Evolutionary conservation across 768 basidiomycete species (phyloP).

Genomic region (Tricholoma saponaceum): DNA sequence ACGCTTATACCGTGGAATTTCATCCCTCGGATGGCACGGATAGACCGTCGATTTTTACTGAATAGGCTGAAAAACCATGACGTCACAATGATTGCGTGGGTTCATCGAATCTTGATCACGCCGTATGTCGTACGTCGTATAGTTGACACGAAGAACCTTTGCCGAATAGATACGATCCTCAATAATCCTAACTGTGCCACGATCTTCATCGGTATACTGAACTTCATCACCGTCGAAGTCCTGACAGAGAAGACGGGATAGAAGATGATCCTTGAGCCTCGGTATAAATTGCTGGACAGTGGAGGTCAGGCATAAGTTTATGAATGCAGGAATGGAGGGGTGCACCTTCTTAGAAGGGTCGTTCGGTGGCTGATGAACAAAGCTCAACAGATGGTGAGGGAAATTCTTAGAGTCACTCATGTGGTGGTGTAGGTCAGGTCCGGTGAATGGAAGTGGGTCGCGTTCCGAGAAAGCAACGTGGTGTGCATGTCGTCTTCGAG

Average conservation of each 20-base stretch:
- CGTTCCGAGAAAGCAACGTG: too few species aligned
- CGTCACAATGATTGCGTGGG: slow-evolving; percentile 23
- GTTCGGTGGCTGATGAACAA: neutral
- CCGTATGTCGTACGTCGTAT: too few species aligned
- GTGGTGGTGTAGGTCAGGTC: too few species aligned
- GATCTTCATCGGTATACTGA: slow-evolving; percentile 8
- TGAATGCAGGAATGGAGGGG: too few species aligned
- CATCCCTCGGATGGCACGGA: too few species aligned
- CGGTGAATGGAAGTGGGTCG: too few species aligned
- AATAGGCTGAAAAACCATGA: too few species aligned
- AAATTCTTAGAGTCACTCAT: too few species aligned
- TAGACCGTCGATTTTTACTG: too few species aligned
- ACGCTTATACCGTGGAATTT: too few species aligned
- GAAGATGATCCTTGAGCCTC: slow-evolving; percentile 19
- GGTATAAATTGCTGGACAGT: slow-evolving; percentile 21
- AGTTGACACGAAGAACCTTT: slow-evolving; percentile 26
- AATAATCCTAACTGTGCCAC: slow-evolving; percentile 11
- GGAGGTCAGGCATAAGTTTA: neutral
- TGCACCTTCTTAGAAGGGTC: neutral
- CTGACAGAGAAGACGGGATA: too few species aligned
- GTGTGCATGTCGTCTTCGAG: neutral
- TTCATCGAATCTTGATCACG: too few species aligned
- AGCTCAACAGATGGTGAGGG: neutral
- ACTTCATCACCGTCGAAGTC: slow-evolving; percentile 2
- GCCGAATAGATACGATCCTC: slow-evolving; percentile 17